Evolutionary conservation across 805 yeast species (phyloP).

Genomic region (Suhomyces emberorum): DNA sequence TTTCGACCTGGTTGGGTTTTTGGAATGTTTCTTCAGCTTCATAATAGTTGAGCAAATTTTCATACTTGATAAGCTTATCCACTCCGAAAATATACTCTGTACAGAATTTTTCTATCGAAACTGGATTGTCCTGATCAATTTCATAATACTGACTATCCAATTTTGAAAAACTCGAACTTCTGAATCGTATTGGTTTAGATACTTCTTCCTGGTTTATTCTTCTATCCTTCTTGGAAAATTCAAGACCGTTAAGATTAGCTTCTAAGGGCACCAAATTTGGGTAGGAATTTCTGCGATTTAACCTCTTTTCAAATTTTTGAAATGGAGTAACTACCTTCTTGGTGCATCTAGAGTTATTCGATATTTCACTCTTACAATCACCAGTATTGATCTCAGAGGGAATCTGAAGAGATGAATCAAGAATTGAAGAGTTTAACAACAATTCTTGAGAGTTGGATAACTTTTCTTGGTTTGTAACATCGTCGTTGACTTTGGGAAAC

Average conservation of each 20-base stretch:
- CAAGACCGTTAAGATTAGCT: slow-evolving; percentile 19
- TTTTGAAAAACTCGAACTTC: slow-evolving; percentile 27
- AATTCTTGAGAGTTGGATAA: background rate
- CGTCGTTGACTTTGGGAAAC: background rate
- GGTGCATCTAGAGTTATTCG: background rate
- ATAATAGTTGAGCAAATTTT: slow-evolving; percentile 14
- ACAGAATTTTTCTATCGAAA: slow-evolving; percentile 17
- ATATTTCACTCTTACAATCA: slow-evolving; percentile 1
- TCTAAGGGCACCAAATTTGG: slow-evolving; percentile 21
- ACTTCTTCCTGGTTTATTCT: slow-evolving; percentile 4
- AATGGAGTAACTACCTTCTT: slow-evolving; percentile 6
- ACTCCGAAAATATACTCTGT: slow-evolving; percentile 16
- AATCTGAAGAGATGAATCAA: slow-evolving; percentile 17
- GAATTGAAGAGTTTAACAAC: slow-evolving; percentile 5
- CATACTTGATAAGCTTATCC: slow-evolving; percentile 18
- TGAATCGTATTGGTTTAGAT: background rate
- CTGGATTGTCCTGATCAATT: slow-evolving; percentile 3
- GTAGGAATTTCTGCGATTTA: slow-evolving; percentile 35
- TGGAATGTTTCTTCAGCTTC: slow-evolving; percentile 5
- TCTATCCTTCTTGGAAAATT: slow-evolving; percentile 12
- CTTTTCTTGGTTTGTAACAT: background rate
- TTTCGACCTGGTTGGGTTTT: background rate
- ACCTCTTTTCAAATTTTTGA: slow-evolving; percentile 10
- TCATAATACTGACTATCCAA: slow-evolving; percentile 5
- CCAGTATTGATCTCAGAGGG: slow-evolving; percentile 6